Conservation (phyloP, 2,329 filamentous ascomycete species). For the Cladosporium cucumerinum region DNA sequence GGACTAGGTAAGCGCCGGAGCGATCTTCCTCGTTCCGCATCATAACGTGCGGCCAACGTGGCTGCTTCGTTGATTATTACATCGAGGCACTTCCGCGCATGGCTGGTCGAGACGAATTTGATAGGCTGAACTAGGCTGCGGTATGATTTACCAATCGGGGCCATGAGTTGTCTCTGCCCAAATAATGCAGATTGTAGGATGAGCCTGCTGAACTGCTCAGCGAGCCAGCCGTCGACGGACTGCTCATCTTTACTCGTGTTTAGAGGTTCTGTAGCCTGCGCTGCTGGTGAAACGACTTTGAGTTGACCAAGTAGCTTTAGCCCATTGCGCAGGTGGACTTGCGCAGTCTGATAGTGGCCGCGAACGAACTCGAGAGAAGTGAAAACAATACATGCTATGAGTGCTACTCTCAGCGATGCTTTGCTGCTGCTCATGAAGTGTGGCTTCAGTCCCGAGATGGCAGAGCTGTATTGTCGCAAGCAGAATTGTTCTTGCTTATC, state of each 20-base stretch:
- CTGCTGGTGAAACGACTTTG: conserved; percentile 14
- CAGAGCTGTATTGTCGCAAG: conserved; percentile 41
- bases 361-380: conserved; percentile 41
- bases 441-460: conserved; percentile 37
- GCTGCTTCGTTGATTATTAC: neutral
- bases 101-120: conserved; percentile 5
- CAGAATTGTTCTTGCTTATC: conserved; percentile 33
- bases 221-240: conserved; percentile 44
- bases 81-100: conserved; percentile 10
- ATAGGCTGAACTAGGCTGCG: conserved; percentile 2
- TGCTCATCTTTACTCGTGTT: neutral
- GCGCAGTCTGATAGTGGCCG: conserved; percentile 38
- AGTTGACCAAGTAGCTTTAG: conserved; percentile 38
- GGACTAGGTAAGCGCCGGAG: neutral
- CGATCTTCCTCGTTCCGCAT: neutral
- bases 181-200: conserved; percentile 25
- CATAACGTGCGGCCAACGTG: neutral
- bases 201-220: conserved; percentile 40
- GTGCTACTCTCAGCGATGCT: conserved; percentile 34
- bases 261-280: conserved; percentile 19
- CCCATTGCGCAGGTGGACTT: conserved; percentile 45
- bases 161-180: neutral
- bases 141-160: neutral
- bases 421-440: conserved; percentile 29
- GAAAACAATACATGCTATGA: conserved; percentile 45